Base-by-base conservation (phyloP, 768 basidiomycete species). In the Suillus tomentosus region DNA sequence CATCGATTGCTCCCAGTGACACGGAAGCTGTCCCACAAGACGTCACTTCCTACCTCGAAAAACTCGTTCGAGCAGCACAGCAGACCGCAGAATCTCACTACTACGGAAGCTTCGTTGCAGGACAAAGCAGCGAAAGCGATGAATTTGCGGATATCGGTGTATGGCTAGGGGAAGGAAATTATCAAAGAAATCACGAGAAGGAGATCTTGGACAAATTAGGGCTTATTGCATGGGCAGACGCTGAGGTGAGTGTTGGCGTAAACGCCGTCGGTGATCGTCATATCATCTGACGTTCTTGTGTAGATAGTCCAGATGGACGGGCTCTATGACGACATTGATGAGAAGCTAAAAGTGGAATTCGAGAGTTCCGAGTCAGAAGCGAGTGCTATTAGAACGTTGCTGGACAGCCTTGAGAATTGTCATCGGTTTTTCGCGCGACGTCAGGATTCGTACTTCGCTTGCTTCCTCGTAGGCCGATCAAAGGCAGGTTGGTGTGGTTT, bases 91-190 rank as follows among this genome's bases (percentile, higher is more conserved):
- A 69, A 34, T 73, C 78, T 3, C 73, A 78, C 11, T 71, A 77
- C 13, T 82, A 79, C 68, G 81, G 83, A n/a, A 87, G 84, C 68
- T 73, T 87, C 53, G 78, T 87, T 14, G 82, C 81, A 0, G 86
- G 86, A 3, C 78, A 78, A 39, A 71, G 76, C n/a, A 85, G 80
- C 66, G 86, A 89, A 67, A 81, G 80, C 67, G 86, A 87, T 65
- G 85, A 88, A 55, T 83, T 77, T 48, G 81, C 81, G 6, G 85
- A 87, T 65, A 71, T 85, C 27, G 83, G 78, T 5, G 55, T 87
- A 40, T 86, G 83, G 82, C 76, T 88, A 5, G 85, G 86, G 10
- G 57, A 65, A 6, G 82, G 81, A 5, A 69, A 77, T 7, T 70
- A 73, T 65, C 75, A 74, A 65, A 60, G 7, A 17, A 73, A 74